Conservation (phyloP, 257 asterid species). For the Rubia yunnanensis region DNA sequence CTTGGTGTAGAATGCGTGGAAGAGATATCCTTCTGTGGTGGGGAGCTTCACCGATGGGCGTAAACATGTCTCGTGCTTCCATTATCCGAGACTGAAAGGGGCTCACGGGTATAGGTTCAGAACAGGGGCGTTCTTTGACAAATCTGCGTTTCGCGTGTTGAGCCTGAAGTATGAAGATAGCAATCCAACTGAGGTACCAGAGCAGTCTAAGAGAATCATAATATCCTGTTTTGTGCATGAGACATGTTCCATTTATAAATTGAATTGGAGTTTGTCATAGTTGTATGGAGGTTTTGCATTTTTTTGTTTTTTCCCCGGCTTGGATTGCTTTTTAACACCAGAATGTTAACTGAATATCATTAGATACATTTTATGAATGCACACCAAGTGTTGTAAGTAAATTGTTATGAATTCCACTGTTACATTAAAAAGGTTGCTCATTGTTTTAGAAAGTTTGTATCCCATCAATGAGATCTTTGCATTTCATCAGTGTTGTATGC, state of each 20-base stretch:
- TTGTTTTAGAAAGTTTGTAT: background rate
- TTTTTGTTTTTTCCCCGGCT: background rate
- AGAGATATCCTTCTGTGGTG: constrained; percentile 34
- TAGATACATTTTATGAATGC: too few species aligned
- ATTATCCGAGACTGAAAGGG: constrained; percentile 38
- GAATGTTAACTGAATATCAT: background rate
- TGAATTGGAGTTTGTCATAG: background rate
- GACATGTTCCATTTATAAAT: background rate
- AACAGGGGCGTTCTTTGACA: constrained; percentile 54
- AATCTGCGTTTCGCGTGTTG: constrained; percentile 44
- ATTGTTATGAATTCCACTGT: background rate
- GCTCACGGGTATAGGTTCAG: constrained; percentile 34
- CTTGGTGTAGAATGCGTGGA: constrained; percentile 44
- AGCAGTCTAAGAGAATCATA: background rate
- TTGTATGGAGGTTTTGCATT: background rate
- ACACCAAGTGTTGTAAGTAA: too few species aligned
- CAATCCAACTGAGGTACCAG: constrained; percentile 31
- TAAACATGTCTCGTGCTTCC: constrained; percentile 51
- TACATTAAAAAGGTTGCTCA: background rate
- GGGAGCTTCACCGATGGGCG: constrained; percentile 24
- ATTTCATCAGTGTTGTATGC: background rate
- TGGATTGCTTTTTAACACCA: background rate
- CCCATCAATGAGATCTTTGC: background rate
- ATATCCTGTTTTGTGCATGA: background rate
- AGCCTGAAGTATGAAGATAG: constrained; percentile 27